Evolutionary conservation across 169 alveolate species (phyloP), one percentile per base, ranked within the genome.

Genomic region (Plasmodium gallinaceum): DNA sequence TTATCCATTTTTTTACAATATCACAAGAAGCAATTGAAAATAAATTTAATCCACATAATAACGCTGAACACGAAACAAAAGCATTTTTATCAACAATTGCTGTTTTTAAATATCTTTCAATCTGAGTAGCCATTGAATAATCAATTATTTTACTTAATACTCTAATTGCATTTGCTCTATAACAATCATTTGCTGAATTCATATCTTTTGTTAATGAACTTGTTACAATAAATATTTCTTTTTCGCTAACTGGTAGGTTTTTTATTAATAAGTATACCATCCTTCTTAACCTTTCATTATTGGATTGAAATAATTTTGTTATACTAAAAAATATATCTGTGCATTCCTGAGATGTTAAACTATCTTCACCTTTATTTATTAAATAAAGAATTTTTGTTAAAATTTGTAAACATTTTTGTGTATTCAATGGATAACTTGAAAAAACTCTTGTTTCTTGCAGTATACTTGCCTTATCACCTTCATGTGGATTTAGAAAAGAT

Each of bases 101-200:
- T 61, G 97, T 93, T 88, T 96, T 96, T 65, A 97, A 92, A 90
- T 97, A 98, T 71, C 99, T 94, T 93, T 98, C 99, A 32, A 98
- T 95, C 88, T 97, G 98, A 32, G 98, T 94, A 7, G 98, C 97
- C 96, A 97, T 95, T 0, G 97, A 93, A 14, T 97, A 96, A 83
- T 98, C 99, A 48, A 98, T 96, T 48, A 98, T 97, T 88, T 96
- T 96, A 68, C 99, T 96, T 51, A 98, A 95, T 6, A 98, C 98
- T 71, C 99, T 96, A 71, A 98, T 94, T 48, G 99, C 99, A 87
- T 97, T 97, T 10, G 99, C 99, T 83, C 98, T 94, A 91, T 96
- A 97, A 83, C 97, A 95, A 78, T 96, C 98, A 88, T 97, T 98
- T 51, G 95, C 96, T 61, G 98, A 95, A 73, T 96, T 97, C 95